These are phyloP conservation scores for Starmerella stigmatis DNA, from an alignment of 805 yeast genomes.

Conservation along the genomic window DNA sequence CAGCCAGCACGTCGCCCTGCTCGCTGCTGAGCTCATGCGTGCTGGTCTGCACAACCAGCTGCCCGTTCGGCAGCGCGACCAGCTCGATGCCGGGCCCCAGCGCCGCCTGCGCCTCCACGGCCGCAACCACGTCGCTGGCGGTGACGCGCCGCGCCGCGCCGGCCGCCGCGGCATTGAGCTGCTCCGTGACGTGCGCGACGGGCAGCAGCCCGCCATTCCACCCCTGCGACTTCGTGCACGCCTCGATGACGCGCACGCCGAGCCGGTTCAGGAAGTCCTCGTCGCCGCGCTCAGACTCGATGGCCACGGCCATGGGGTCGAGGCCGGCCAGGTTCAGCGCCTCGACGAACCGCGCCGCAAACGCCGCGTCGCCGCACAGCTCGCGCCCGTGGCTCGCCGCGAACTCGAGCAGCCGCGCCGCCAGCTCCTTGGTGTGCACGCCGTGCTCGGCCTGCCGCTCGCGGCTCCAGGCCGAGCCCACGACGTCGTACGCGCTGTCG, in stretches of 20 bases:
- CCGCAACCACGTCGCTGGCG: constrained; percentile 45
- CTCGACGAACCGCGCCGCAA: constrained; percentile 1
- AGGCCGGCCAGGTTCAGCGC: not conserved
- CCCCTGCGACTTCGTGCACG: constrained; percentile 57
- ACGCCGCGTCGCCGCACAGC: not conserved
- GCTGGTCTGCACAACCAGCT: constrained; percentile 50
- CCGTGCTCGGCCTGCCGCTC: not conserved
- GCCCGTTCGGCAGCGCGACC: constrained; percentile 43
- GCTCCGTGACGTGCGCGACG: constrained; percentile 41
- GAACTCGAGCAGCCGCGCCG: not conserved
- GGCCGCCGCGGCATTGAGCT: constrained; percentile 22
- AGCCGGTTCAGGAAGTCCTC: constrained; percentile 39
- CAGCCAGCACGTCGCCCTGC: constrained; percentile 58
- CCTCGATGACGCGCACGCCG: constrained; percentile 63
- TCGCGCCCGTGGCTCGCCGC: constrained; percentile 1
- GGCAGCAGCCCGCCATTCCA: constrained; percentile 76
- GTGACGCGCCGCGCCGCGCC: constrained; percentile 9
- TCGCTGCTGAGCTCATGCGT: constrained; percentile 57
- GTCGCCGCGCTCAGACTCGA: not conserved
- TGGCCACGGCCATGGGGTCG: not conserved
- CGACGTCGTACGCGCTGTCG: constrained; percentile 3
- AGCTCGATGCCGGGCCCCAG: constrained; percentile 67
- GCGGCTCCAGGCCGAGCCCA: constrained; percentile 4
- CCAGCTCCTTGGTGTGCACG: not conserved
- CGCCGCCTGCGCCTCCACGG: constrained; percentile 43